Base-by-base conservation (phyloP, 495 filamentous ascomycete species). In the Sordaria brevicollis region DNA sequence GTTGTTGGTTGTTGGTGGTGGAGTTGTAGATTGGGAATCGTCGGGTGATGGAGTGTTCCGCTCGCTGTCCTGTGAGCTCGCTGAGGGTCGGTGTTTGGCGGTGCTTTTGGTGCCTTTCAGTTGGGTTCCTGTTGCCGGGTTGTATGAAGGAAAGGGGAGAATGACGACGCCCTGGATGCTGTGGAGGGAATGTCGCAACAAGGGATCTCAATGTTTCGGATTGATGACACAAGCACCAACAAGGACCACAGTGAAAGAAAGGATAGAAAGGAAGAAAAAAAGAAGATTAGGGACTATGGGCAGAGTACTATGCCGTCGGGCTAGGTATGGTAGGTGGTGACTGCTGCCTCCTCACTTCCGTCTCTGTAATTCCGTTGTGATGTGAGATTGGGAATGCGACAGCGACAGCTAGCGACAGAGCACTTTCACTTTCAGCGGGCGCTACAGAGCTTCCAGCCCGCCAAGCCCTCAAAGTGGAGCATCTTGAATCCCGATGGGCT, bases 371-470 rank as follows among this genome's bases (percentile, higher is more conserved):
- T n/a, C n/a, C n/a, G n/a, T n/a, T 31, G 43, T 29, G 17, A 31
- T 66, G 66, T 69, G 72, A 74, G 74, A 70, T 71, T 74, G 74
- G 72, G 74, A 72, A 74, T 74, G 72, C 70, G 72, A 74, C 70
- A 57, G 54, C 65, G n/a, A n/a, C n/a, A n/a, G n/a, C n/a, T n/a
- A n/a, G n/a, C n/a, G n/a, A n/a, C n/a, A n/a, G n/a, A n/a, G n/a
- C n/a, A n/a, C 65, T 54, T 75, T 25, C 13, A 17, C n/a, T n/a
- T 35, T 54, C 67, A 36, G 35, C 19, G 37, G 38, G 34, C 11
- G 34, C 62, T 33, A 62, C 17, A 39, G 36, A 67, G 71, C 73
- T 72, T 70, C 70, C 35, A 72, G n/a, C 36, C 68, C 10, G n/a
- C 35, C 66, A 67, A 69, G 66, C n/a, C n/a, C n/a, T n/a, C n/a